Evolutionary conservation across 2,329 filamentous ascomycete species (phyloP).

Genomic region (Ophiostoma populinum): DNA sequence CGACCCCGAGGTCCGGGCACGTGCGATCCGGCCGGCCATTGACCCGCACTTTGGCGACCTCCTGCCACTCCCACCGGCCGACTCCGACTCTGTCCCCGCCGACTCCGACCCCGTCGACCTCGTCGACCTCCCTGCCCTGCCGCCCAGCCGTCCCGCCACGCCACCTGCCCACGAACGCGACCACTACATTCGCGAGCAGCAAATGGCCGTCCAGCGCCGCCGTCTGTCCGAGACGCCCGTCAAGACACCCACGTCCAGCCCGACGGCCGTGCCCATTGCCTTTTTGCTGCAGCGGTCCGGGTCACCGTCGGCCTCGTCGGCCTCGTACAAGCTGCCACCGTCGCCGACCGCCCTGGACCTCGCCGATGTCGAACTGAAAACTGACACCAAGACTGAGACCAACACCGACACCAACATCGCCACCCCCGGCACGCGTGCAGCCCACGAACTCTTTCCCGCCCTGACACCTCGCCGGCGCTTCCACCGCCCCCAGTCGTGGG

Average conservation of each 20-base stretch:
- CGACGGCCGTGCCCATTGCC: conserved; percentile 39
- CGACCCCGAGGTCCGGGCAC: conserved; percentile 40
- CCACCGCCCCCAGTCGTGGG: conserved; percentile 42
- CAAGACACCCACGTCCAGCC: conserved; percentile 29
- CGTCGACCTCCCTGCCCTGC: conserved; percentile 32
- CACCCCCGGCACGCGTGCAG: neutral
- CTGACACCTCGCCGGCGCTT: conserved; percentile 20
- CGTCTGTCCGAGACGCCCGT: conserved; percentile 27
- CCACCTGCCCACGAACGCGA: conserved; percentile 29
- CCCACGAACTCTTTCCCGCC: conserved; percentile 6
- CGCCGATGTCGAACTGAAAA: too few species aligned
- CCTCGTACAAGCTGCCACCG: neutral
- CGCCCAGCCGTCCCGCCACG: conserved; percentile 42
- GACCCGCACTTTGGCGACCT: conserved; percentile 50
- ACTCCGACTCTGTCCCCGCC: conserved; percentile 29
- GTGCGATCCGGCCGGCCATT: conserved; percentile 45
- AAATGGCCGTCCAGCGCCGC: conserved; percentile 24
- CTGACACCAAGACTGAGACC: too few species aligned
- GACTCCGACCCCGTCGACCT: conserved; percentile 14
- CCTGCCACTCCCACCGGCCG: conserved; percentile 44
- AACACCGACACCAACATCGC: neutral
- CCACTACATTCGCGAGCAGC: conserved; percentile 17
- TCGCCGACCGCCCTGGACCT: neutral
- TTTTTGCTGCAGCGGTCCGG: conserved; percentile 31
- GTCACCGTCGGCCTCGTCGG: conserved; percentile 20